Evolutionary conservation across 257 asterid species (phyloP).

Genomic region (Gardenia jasminoides): DNA sequence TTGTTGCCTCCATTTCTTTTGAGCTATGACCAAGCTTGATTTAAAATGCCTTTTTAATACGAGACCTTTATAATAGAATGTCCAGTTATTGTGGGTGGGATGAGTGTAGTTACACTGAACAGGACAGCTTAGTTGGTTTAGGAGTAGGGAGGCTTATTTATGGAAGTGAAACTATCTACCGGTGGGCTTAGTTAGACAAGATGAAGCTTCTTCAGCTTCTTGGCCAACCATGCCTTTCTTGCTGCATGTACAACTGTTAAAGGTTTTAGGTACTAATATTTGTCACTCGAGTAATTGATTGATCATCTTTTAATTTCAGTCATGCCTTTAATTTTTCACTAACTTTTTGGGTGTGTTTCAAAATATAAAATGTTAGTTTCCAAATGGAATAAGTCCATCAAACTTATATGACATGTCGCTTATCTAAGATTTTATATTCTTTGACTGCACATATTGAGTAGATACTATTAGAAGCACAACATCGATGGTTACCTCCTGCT

Average conservation of each 20-base stretch:
- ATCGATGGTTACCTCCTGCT: constrained; percentile 93
- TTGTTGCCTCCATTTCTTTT: background rate
- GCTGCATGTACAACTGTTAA: background rate
- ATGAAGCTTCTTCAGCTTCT: background rate
- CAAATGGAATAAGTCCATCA: background rate
- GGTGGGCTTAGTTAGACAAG: background rate
- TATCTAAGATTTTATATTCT: constrained; percentile 13
- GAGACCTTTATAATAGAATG: background rate
- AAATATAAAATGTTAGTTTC: background rate
- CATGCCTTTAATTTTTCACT: background rate
- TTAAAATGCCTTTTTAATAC: background rate
- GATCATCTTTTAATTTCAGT: background rate
- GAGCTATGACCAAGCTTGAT: background rate
- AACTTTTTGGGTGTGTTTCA: background rate
- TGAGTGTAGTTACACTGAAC: background rate
- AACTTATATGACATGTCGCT: constrained; percentile 4
- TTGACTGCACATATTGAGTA: constrained; percentile 73
- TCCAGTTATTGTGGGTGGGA: background rate
- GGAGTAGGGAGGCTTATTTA: background rate
- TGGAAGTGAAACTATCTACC: background rate
- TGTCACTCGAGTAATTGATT: background rate
- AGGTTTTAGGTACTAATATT: background rate
- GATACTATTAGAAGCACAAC: constrained; percentile 77
- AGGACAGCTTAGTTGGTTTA: background rate
- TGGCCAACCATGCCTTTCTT: background rate